These are phyloP conservation scores for Fusarium sp. DNA, from an alignment of 2,329 filamentous ascomycete genomes.

Conservation along the genomic window DNA sequence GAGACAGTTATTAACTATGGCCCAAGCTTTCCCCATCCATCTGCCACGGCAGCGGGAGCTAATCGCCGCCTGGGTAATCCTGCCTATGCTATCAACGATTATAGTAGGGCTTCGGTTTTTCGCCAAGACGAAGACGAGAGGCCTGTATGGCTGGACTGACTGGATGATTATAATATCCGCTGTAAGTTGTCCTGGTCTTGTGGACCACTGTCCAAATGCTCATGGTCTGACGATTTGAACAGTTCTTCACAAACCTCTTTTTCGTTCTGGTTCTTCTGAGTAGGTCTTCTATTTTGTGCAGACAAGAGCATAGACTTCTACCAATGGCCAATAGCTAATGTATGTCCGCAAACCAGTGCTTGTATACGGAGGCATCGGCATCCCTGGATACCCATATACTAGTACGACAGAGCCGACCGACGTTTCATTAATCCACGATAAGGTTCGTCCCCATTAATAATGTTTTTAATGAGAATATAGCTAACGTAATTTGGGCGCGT, in stretches of 20 bases:
- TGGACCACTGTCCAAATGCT: accelerated
- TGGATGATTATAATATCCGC: conserved; percentile 19
- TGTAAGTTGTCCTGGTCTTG: neutral
- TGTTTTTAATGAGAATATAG: accelerated
- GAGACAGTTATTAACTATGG: conserved; percentile 4
- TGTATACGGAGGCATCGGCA: conserved; percentile 14
- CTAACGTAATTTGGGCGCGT: neutral
- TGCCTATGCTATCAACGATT: conserved; percentile 8
- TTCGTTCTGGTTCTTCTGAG: conserved; percentile 17
- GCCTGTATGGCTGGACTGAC: conserved; percentile 21
- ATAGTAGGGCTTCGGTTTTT: conserved; percentile 12
- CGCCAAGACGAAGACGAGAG: conserved; percentile 18
- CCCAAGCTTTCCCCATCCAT: conserved; percentile 13
- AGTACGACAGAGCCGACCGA: conserved; percentile 21
- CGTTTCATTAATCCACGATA: conserved; percentile 8
- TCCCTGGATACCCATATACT: conserved; percentile 17
- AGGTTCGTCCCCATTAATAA: neutral
- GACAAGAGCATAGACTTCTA: accelerated
- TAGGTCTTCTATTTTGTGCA: neutral
- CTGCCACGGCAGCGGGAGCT: conserved; percentile 14
- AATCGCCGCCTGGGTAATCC: neutral
- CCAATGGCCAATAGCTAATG: accelerated
- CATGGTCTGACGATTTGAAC: neutral
- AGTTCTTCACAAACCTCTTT: conserved; percentile 13
- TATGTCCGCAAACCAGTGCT: neutral